phyloP scores from a whole-genome alignment of 768 basidiomycete species.

The Psilocybe cyanescens region DNA sequence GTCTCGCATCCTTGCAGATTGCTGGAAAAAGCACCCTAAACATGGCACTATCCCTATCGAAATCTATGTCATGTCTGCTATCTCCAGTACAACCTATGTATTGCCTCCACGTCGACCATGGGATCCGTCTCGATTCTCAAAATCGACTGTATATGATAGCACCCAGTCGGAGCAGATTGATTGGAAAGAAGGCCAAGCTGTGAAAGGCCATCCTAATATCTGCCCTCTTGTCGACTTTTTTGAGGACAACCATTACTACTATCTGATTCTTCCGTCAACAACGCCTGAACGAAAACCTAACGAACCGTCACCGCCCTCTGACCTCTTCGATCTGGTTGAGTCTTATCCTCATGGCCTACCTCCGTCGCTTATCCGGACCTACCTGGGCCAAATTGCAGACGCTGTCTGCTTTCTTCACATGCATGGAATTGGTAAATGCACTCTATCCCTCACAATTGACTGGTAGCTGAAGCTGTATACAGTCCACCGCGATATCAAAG shows the following conservation, averaged over 20 bases:
- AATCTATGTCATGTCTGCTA: conserved; percentile 91
- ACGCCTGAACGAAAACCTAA: conserved; percentile 59
- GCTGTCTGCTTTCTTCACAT: conserved; percentile 87
- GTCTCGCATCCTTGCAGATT: conserved; percentile 96
- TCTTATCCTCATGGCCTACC: conserved; percentile 85
- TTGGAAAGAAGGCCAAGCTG: conserved; percentile 72
- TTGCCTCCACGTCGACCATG: conserved; percentile 82
- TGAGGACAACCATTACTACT: conserved; percentile 96
- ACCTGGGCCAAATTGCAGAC: conserved; percentile 94
- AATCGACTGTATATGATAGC: conserved; percentile 15
- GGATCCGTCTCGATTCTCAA: conserved; percentile 67
- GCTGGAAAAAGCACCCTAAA: conserved; percentile 97
- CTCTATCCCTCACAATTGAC: neutral
- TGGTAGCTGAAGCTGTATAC: conserved; percentile 13
- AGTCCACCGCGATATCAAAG: conserved; percentile 98
- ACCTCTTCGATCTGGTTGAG: conserved; percentile 97
- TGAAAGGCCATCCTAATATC: conserved; percentile 94
- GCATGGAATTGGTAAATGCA: conserved; percentile 81
- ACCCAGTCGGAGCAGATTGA: conserved; percentile 30
- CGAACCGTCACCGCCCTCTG: conserved; percentile 64
- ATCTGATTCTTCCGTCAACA: conserved; percentile 85
- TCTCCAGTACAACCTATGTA: conserved; percentile 80
- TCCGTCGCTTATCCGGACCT: conserved; percentile 71
- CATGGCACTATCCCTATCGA: conserved; percentile 98
- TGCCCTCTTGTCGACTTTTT: conserved; percentile 96